Conservation (phyloP, 2,329 filamentous ascomycete species). For the Fusarium pininemorale region DNA sequence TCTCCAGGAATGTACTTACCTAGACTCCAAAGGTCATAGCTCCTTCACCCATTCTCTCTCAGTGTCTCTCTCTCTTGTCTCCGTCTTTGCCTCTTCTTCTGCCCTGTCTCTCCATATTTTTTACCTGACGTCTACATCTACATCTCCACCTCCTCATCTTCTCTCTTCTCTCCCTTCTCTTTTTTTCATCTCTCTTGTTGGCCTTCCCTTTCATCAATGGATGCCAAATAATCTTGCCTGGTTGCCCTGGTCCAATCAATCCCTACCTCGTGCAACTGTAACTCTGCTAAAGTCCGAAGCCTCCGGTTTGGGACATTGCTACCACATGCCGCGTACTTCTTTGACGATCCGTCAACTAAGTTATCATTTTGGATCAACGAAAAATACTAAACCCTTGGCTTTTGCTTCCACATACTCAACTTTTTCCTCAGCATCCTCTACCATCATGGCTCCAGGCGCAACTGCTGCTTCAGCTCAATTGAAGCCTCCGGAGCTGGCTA, state of each 20-base stretch:
- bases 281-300: constrained; percentile 11
- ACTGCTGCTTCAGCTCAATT: constrained; percentile 22
- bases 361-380: constrained; percentile 25
- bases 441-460: constrained; percentile 31
- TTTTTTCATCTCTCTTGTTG: not conserved
- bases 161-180: not conserved
- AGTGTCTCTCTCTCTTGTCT: not conserved
- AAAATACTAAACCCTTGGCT: constrained; percentile 7
- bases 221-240: constrained; percentile 3
- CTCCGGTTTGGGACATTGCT: constrained; percentile 21
- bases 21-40: constrained; percentile 23
- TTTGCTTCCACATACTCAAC: constrained; percentile 15
- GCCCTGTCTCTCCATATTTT: constrained; percentile 1
- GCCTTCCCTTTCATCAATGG: not conserved
- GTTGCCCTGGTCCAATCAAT: constrained; percentile 7
- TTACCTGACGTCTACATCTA: not conserved
- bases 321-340: constrained; percentile 39
- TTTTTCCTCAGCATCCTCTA: constrained; percentile 18
- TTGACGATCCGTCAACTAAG: constrained; percentile 31
- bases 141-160: constrained; percentile 1
- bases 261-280: constrained; percentile 15
- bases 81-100: not conserved
- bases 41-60: not conserved
- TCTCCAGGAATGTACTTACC: not conserved
- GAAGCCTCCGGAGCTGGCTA: constrained; percentile 31